Percentiles rank a stretch among this genome's conserved stretches.
Evolutionary conservation across 2,329 filamentous ascomycete species (phyloP).

Genomic region (Diplodia seriata): DNA sequence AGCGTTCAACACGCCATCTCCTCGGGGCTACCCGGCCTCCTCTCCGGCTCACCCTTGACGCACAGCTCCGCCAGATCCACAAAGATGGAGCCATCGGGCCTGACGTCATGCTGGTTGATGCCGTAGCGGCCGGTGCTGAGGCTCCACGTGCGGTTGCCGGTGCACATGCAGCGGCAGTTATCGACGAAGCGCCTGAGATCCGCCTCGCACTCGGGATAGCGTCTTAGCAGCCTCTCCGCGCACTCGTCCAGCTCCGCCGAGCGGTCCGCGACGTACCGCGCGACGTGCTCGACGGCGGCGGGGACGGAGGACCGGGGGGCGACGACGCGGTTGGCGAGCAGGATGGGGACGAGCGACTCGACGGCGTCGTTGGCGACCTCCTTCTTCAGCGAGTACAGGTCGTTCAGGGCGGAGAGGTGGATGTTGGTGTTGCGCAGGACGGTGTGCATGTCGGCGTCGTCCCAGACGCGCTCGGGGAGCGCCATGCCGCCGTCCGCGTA

Average conservation of each 20-base stretch:
- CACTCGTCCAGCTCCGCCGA: slow-evolving; percentile 5
- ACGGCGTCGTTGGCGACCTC: slow-evolving; percentile 1
- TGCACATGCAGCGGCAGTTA: slow-evolving; percentile 28
- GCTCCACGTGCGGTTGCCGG: slow-evolving; percentile 19
- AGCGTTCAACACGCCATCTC: neutral
- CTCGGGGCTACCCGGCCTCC: slow-evolving; percentile 1
- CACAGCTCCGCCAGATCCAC: slow-evolving; percentile 20
- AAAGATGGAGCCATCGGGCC: neutral
- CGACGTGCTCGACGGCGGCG: neutral
- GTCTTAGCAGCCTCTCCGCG: neutral
- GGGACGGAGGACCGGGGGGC: neutral
- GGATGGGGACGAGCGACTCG: slow-evolving; percentile 17
- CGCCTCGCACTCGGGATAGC: neutral
- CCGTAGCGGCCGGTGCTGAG: slow-evolving; percentile 25
- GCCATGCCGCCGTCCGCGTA: slow-evolving; percentile 5
- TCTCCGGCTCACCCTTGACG: slow-evolving; percentile 9
- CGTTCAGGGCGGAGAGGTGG: slow-evolving; percentile 16
- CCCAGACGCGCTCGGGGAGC: slow-evolving; percentile 7
- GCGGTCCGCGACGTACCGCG: neutral
- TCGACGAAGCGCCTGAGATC: neutral
- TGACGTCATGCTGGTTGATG: slow-evolving; percentile 11
- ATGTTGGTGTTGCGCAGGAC: slow-evolving; percentile 20
- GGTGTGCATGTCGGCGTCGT: slow-evolving; percentile 3
- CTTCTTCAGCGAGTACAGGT: slow-evolving; percentile 28
- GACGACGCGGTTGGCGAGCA: neutral